Evolutionary conservation across 2,329 filamentous ascomycete species (phyloP), one percentile per base, ranked within the genome.

Genomic region (Aspergillus neotritici): DNA sequence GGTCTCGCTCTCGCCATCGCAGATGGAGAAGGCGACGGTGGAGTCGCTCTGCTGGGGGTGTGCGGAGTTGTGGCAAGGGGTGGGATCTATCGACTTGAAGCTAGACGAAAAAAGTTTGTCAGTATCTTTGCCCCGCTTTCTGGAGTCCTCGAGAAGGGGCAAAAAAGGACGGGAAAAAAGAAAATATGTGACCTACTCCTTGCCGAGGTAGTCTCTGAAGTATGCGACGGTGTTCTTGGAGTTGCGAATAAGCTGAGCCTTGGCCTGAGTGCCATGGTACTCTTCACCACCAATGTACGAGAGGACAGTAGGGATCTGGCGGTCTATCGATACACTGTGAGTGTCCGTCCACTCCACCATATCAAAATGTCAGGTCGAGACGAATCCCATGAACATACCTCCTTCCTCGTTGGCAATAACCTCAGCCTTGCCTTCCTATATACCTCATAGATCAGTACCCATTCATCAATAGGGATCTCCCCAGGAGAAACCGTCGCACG

Each of bases 381-480:
- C 48, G 15, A 35, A 54, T 25, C 3, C 31, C 38, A 35, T 47
- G 34, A 43, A 71, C 81, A 63, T 67, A 89, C 87, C 87, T 77
- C 93, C 93, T 65, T 97, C 93, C 75, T 97, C 93, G 73, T 98
- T 97, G 63, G 93, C 93, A 72, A 98, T 97, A 52, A 98, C 91
- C 68, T 96, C 88, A 53, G 89, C 84, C 76, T 94, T 94, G 70
- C 94, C 91, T 63, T 97, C 91, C 77, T 79, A 51, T 49, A 51
- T 8, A 16, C 16, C 21, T 5, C 21, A 34, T 31, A 38, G 16
- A 34, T 34, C 11, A 10, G 34, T 31, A 0, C n/a, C 21, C 31
- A 17, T 49, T 33, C 37, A 34, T 37, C n/a, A 38, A 32, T 4
- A n/a, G 7, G 40, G 5, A 14, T 41, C 14, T 10, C 13, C 14